These are phyloP conservation scores for Omphalotus guepiniiformis DNA, from an alignment of 768 basidiomycete species.

Conservation along the genomic window DNA sequence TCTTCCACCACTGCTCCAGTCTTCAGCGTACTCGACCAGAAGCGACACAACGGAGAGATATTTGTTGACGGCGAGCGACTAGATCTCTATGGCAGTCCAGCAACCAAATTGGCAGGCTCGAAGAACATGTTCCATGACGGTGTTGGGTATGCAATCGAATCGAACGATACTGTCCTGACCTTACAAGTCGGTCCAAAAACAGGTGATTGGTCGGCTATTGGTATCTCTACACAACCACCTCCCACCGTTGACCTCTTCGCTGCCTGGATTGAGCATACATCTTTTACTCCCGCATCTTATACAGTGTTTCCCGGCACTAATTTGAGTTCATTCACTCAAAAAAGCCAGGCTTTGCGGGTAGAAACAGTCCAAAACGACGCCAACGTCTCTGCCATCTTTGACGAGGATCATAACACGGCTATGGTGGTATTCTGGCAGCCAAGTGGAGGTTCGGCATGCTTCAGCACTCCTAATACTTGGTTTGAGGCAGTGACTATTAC, in stretches of 20 bases:
- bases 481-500: no score
- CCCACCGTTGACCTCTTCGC: constrained; percentile 59
- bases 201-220: constrained; percentile 60
- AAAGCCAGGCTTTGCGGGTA: constrained; percentile 27
- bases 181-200: constrained; percentile 42
- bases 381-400: constrained; percentile 46
- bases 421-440: constrained; percentile 58
- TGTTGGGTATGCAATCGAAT: constrained; percentile 57
- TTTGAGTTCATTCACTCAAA: constrained; percentile 31
- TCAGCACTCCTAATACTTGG: no score
- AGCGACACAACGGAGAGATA: constrained; percentile 38
- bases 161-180: constrained; percentile 30
- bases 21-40: constrained; percentile 66
- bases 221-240: constrained; percentile 57
- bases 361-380: constrained; percentile 43
- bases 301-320: constrained; percentile 50
- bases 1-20: constrained; percentile 44
- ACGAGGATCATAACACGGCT: constrained; percentile 33
- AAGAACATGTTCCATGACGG: constrained; percentile 58
- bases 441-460: constrained; percentile 42
- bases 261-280: constrained; percentile 51
- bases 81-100: background rate
- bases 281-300: constrained; percentile 40
- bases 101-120: constrained; percentile 4
- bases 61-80: constrained; percentile 32